Evolutionary conservation across 306 rosid species (phyloP).

Genomic region (Ormosia emarginata): DNA sequence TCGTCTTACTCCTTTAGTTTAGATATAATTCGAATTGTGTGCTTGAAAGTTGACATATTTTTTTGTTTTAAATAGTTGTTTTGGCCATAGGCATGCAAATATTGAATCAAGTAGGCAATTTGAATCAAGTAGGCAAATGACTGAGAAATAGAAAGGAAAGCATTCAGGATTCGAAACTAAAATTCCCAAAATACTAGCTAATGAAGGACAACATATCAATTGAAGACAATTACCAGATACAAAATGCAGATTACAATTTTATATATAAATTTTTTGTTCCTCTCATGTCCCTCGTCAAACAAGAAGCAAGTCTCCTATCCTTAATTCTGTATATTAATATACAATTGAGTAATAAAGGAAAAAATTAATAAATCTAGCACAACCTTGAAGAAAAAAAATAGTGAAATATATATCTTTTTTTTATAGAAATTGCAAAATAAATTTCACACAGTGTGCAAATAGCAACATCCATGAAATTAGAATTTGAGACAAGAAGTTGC

Average conservation of each 20-base stretch:
- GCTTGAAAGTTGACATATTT: not conserved
- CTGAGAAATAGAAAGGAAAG: not conserved
- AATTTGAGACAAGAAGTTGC: not conserved
- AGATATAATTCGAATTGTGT: not conserved
- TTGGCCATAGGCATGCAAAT: not conserved
- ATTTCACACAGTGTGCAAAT: not conserved
- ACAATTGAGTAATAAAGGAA: not conserved
- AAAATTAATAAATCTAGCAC: not conserved
- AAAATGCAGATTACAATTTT: not conserved
- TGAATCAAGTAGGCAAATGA: not conserved
- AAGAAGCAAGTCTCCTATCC: not conserved
- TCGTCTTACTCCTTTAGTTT: not conserved
- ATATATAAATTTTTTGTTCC: not conserved
- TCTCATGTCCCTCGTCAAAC: not conserved
- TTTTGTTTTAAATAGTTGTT: not conserved
- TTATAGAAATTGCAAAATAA: not conserved
- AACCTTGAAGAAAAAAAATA: not conserved
- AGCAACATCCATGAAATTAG: not conserved
- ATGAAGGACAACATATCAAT: not conserved
- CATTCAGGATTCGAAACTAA: not conserved
- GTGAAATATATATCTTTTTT: not conserved
- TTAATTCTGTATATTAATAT: not conserved
- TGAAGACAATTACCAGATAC: not conserved
- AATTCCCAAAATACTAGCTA: not conserved
- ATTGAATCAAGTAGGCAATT: not conserved